Base-by-base conservation (phyloP, 192 early-diverging fungal species). In the Coemansia sp. region DNA sequence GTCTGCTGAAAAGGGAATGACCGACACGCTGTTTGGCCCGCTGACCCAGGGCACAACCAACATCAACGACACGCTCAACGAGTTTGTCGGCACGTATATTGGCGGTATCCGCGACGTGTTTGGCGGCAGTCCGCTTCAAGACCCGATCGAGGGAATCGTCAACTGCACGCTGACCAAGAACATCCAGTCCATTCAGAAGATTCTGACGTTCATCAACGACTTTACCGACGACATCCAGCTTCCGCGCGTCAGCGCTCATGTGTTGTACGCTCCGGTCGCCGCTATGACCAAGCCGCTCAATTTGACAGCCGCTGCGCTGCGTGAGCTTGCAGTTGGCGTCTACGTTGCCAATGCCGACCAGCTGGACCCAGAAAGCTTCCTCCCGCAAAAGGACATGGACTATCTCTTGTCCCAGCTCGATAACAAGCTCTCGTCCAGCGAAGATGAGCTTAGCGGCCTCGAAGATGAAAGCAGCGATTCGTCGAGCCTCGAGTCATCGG, bases 131-230 rank as follows among this genome's bases (percentile, higher is more conserved):
- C 66, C 66, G 4, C 61, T 82, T 2, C 48, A 69, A 22, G 21
- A 65, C 5, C 65, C 75, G 0, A 70, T 78, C 44, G 71, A 78
- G 64, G 81, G 75, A 20, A 46, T 82, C 2, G 68, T 82, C 42
- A 82, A 82, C 66, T 82, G 81, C 48, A 74, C 81, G 21, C 49
- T 82, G 56, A 74, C 75, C 25, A 71, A 71, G 62, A 66, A 82
- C 38, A 67, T 82, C 28, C 54, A 64, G 19, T 50, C 75, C 1
- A 26, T 82, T 1, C 68, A 74, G 22, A 74, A 69, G 44, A 22
- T 82, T 2, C 59, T 78, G 11, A 71, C 68, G 3, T 82, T 65
- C 58, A 26, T 82, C 59, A 59, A 73, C 38, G 68, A 78, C 4
- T 62, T 64, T 25, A 60, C 71, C 28, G 52, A 64, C 46, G 75